Evolutionary conservation across 352 stramenopile genomes (phyloP), one percentile per base, ranked within the genome.

Genomic region (Globisporangium spiculum): DNA sequence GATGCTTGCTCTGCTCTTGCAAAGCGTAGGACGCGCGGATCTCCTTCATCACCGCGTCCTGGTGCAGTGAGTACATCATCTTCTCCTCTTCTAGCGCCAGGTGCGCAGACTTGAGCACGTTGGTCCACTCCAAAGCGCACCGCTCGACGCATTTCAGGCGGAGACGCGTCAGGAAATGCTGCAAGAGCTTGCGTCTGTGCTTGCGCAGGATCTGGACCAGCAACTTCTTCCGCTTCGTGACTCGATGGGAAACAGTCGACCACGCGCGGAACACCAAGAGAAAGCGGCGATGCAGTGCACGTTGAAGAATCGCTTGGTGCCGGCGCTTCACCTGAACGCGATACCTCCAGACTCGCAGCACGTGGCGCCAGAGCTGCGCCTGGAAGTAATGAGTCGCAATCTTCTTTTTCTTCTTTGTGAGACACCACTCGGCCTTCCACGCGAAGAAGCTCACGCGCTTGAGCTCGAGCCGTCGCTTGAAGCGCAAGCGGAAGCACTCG

Each of bases 61-160:
- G 74, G n/a, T 78, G 71, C 22, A 83, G 55, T 22, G 71, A 44
- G 63, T 79, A 73, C 26, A 80, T 66, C 18, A 62, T 66, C 26
- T 69, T 72, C 68, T 89, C 78, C 63, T 89, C 80, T 48, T 87
- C 75, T 59, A 89, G 72, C 4, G 78, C 77, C 2, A 54, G 9
- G 9, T 78, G 77, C 0, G 80, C 75, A 14, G 75, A 50, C 46
- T 75, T 75, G n/a, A 87, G 74, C 8, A 79, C 74, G 22, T 76
- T 62, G 1, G 71, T 57, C 80, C 80, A 89, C 30, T 85, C 75
- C 7, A 71, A 38, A 24, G 74, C 60, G 48, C 57, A 68, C 10
- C 68, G 70, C 48, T 83, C 69, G 0, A 75, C 48, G 44, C 78
- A 81, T 20, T 73, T 70, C 52, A 88, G 16, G 9, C 78, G 73